Evolutionary conservation across 2,329 filamentous ascomycete genomes (phyloP), one percentile per base, ranked within the genome.

Genomic region (Arthrobotrys iridis): DNA sequence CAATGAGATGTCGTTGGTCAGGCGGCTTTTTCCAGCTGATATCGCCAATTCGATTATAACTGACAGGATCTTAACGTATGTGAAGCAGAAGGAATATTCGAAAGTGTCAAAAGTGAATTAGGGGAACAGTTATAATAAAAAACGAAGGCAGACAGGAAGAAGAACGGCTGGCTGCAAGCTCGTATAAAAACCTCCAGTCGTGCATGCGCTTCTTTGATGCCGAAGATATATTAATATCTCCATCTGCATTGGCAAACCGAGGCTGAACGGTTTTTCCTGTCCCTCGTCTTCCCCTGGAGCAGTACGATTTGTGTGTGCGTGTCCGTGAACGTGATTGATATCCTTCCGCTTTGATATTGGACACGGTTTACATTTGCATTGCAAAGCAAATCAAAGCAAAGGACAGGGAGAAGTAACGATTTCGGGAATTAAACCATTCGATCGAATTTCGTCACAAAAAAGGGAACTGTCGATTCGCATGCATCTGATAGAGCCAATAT

Each of bases 1-100:
- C 55, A 60, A 62, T 28, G 33, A 30, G 63, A 45, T 58, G 63
- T 35, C 41, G 41, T 37, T 46, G 65, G 55, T 70, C 65, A 70
- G 65, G 41, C 65, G 65, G 62, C 65, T 48, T 30, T 52, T 41
- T n/a, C n/a, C 50, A 55, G 50, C 50, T 55, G 50, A 55, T 55
- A n/a, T n/a, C n/a, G n/a, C n/a, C n/a, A 37, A 55, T 55, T 55
- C 50, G 50, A 52, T 13, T 22, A 48, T 48, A n/a, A n/a, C n/a
- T n/a, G n/a, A n/a, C n/a, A 13, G 37, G 15, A 55, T 70, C 55
- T n/a, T 70, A 37, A 30, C 15, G 28, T 40, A 40, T 13, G 33
- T 13, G 33, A 40, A 58, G 18, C 30, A 76, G 41, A 71, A 71
- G 15, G 76, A 78, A 58, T 57, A 37, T 59, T 67, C 66, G 50